phyloP scores from a whole-genome alignment of 2,329 filamentous ascomycete genomes.

The Cladosporium sp. region DNA sequence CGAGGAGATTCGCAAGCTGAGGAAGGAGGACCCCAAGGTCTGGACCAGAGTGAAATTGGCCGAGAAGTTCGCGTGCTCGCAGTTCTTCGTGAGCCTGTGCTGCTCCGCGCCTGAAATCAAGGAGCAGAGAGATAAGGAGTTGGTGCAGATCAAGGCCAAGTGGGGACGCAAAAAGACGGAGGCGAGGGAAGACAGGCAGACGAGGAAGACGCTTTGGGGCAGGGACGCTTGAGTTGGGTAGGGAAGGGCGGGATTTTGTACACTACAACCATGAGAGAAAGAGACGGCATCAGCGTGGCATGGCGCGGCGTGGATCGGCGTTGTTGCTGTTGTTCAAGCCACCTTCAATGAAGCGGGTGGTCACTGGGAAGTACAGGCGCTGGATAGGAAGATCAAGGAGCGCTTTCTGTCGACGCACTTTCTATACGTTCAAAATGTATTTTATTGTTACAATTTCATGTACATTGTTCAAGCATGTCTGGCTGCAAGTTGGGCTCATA shows the following conservation, averaged over 20 bases:
- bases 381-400: not conserved
- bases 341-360: not conserved
- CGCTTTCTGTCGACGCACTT: not conserved
- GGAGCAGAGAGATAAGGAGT: slow-evolving; percentile 45
- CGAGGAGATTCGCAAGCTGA: slow-evolving; percentile 59
- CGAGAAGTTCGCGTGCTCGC: slow-evolving; percentile 63
- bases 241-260: slow-evolving; percentile 42
- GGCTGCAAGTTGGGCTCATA: not conserved
- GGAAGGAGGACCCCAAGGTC: slow-evolving; percentile 56
- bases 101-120: slow-evolving; percentile 53
- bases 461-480: not conserved
- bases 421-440: slow-evolving; percentile 18
- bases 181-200: slow-evolving; percentile 62
- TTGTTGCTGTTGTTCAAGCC: slow-evolving; percentile 5
- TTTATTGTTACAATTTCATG: slow-evolving; percentile 5
- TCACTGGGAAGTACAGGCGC: not conserved
- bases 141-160: slow-evolving; percentile 58
- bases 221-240: slow-evolving; percentile 53
- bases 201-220: slow-evolving; percentile 63
- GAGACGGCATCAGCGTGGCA: slow-evolving; percentile 13
- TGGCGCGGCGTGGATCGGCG: slow-evolving; percentile 9
- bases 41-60: slow-evolving; percentile 64
- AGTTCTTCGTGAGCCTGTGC: slow-evolving; percentile 64
- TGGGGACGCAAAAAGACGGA: slow-evolving; percentile 63
- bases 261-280: slow-evolving; percentile 4